Percentiles rank a stretch among this genome's conserved stretches.
These are phyloP conservation scores for Millerago galiae DNA, from an alignment of 805 yeast genomes.

Conservation along the genomic window DNA sequence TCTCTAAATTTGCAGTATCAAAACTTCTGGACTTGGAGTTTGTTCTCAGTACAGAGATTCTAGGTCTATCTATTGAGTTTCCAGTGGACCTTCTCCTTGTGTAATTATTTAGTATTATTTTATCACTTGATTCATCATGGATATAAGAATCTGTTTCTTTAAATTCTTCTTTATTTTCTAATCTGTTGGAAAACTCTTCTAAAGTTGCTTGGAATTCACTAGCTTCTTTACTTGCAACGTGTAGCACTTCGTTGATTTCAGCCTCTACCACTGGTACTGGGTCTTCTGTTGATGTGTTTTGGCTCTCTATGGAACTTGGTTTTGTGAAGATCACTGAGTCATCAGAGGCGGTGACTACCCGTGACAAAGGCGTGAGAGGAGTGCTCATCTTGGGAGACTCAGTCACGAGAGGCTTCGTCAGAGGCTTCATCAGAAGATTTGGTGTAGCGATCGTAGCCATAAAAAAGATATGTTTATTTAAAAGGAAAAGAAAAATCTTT, in stretches of 20 bases:
- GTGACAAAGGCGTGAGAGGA: conserved; percentile 18
- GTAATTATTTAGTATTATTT: conserved; percentile 26
- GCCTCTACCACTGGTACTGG: not conserved
- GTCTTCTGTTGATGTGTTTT: conserved; percentile 9
- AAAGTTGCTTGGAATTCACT: not conserved
- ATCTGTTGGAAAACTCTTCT: not conserved
- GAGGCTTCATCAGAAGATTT: not conserved
- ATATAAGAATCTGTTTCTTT: conserved; percentile 29
- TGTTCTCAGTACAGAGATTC: not conserved
- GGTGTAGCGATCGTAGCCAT: not conserved
- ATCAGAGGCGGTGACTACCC: conserved; percentile 18
- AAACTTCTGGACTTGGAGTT: conserved; percentile 20
- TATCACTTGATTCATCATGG: conserved; percentile 28
- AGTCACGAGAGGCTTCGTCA: not conserved
- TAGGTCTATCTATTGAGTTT: conserved; percentile 1
- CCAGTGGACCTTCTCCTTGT: conserved; percentile 15
- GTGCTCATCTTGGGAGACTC: not conserved
- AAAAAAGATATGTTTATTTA: too few relatives aligned
- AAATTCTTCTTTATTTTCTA: not conserved
- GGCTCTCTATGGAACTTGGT: conserved; percentile 20
- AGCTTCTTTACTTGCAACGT: not conserved
- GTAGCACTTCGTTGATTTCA: not conserved
- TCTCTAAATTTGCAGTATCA: conserved; percentile 38
- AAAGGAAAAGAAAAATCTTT: not conserved
- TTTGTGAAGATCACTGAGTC: conserved; percentile 23